Evolutionary conservation across 2,329 filamentous ascomycete species (phyloP), one percentile per base, ranked within the genome.

Genomic region (Cyphellophora europaea): DNA sequence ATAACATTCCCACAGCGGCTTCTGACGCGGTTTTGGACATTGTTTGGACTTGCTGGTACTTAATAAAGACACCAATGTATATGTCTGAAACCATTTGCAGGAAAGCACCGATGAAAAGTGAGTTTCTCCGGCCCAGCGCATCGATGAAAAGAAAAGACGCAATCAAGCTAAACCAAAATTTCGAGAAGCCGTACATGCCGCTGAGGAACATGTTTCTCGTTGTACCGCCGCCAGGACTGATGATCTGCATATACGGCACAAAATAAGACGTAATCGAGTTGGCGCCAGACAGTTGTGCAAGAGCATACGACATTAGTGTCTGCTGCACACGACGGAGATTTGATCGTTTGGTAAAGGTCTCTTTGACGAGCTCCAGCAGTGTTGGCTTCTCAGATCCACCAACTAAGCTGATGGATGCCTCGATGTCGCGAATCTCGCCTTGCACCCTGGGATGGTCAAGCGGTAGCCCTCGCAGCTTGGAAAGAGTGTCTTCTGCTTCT

Each of bases 111-210:
- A 58, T 38, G 15, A 65, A 59, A 1, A 65, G 50, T 5, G 53
- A 57, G 12, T 50, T 54, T 10, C 59, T 52, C 8, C 61, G 54
- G 1, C 65, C 63, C 3, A 68, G 49, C 6, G 58, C 59, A 32
- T 67, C 64, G 14, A 66, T 56, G 38, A 67, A 58, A 45, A 66
- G 61, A 37, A 68, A 59, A 2, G 55, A 56, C 4, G 62, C 61
- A 8, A 61, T 56, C 2, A 67, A 33, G 5, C 54, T 55, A 38
- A 54, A 63, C 33, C 56, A 56, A 35, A 68, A 59, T 43, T 66
- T 69, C 25, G 61, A 50, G 29, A 67, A 45, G 6, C 52, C 53
- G 33, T 67, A 67, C 49, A 68, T 62, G 34, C 55, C 58, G 2
- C 53, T 59, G 2, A 65, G 46, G 30, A 66, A 61, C 5, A 68